phyloP scores from a whole-genome alignment of 1,284 basidiomycete genomes.

The Ganoderma sp. region DNA sequence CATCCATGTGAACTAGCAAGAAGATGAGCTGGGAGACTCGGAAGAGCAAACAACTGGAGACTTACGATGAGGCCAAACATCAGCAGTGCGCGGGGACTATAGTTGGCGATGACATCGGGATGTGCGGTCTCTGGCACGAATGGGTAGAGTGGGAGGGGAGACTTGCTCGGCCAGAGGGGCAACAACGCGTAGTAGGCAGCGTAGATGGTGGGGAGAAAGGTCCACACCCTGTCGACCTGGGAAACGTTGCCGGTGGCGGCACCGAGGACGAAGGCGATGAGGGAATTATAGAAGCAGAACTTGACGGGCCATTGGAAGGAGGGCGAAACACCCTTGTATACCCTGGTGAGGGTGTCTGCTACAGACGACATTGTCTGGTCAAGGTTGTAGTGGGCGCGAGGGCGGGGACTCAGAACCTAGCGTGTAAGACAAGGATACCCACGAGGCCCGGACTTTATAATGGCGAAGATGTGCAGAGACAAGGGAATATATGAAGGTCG shows the following conservation, averaged over 20 bases:
- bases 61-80: slow-evolving; percentile 72
- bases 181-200: slow-evolving; percentile 75
- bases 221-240: slow-evolving; percentile 74
- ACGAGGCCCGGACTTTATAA: neutral
- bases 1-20: slow-evolving; percentile 66
- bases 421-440: neutral
- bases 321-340: slow-evolving; percentile 39
- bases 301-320: slow-evolving; percentile 65
- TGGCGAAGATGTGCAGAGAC: too few relatives aligned
- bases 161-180: slow-evolving; percentile 63
- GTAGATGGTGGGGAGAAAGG: slow-evolving; percentile 81
- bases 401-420: neutral
- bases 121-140: slow-evolving; percentile 58
- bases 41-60: slow-evolving; percentile 19
- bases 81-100: slow-evolving; percentile 70
- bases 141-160: slow-evolving; percentile 56
- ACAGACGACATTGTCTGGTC: slow-evolving; percentile 27
- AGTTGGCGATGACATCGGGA: slow-evolving; percentile 51
- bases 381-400: neutral
- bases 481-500: neutral
- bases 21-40: neutral
- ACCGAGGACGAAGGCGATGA: slow-evolving; percentile 60
- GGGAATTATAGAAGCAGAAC: slow-evolving; percentile 58
- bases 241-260: slow-evolving; percentile 81
- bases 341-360: slow-evolving; percentile 8